Evolutionary conservation across 345 rosid species (phyloP), one percentile per base, ranked within the genome.

Genomic region (Euphorbia pulcherrima): DNA sequence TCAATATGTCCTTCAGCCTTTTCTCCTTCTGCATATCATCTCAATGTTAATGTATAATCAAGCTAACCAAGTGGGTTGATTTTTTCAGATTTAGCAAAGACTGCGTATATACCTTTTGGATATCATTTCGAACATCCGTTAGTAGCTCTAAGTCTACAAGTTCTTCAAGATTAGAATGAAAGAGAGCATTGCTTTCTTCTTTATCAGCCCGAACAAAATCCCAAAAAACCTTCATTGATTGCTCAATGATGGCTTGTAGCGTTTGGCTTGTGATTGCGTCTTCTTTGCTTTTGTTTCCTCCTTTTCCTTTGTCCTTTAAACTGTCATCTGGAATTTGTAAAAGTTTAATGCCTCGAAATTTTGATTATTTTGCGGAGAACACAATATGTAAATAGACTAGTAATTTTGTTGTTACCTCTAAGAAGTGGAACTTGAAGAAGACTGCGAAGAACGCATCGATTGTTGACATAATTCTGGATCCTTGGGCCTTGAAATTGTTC

Each of bases 161-260:
- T 68, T 85, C 88, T 51, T 77, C 83, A 24, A 81, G 82, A 70
- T 80, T 76, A 29, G 75, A 74, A 68, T 76, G 84, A 27, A 58
- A 69, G 57, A 70, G 70, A 11, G 60, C 60, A 44, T 47, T 68
- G 35, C 62, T 46, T 70, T 80, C 86, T 0, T 78, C 75, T 79
- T 85, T 88, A 40, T 88, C 94, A 0, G 81, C 68, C 2, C 78
- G 74, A 53, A 86, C 76, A 64, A 92, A 92, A 58, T 82, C 92
- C 96, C 83, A 84, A 68, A 83, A 89, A 0, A 78, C 75, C 17
- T 51, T 70, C 85, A 84, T 82, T 0, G 88, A 79, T 76, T 85
- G 88, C 66, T 71, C 67, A 2, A 89, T 70, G 67, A 74, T 78
- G 62, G 76, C 83, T 40, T 50, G 69, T 33, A 89, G 53, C 37